Conservation (phyloP, 2,329 filamentous ascomycete genomes). For the Colletotrichum kahawae region DNA sequence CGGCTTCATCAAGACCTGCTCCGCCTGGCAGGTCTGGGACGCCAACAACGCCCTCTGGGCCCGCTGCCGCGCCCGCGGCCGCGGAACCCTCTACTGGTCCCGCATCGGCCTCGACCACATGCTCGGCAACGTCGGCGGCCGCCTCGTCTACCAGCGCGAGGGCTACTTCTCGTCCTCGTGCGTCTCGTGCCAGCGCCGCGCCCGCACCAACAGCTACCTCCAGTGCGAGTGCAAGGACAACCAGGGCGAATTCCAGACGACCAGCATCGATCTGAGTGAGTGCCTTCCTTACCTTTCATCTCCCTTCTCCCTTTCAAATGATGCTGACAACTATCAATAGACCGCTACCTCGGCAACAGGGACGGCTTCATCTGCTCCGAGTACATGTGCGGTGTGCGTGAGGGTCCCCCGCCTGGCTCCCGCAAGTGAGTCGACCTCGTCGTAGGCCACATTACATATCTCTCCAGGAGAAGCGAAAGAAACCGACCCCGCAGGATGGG, state of each 20-base stretch:
- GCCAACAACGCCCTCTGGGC: not conserved
- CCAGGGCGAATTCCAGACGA: not conserved
- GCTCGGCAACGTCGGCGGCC: slow-evolving; percentile 3
- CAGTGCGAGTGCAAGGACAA: not conserved
- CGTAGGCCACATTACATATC: not conserved
- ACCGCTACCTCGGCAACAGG: not conserved
- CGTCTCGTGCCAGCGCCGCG: not conserved
- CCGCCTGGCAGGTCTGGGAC: not conserved
- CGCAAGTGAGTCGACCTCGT: not conserved
- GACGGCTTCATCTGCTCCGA: slow-evolving; percentile 1
- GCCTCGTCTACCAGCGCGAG: not conserved
- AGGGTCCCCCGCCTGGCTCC: not conserved
- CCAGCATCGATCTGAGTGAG: not conserved
- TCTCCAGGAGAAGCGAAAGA: not conserved
- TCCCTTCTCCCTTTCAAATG: not conserved
- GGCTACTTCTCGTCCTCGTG: slow-evolving; percentile 1
- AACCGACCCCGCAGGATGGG: not conserved
- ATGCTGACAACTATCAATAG: not conserved
- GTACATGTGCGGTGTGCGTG: not conserved
- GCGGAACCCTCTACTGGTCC: not conserved
- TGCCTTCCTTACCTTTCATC: not conserved
- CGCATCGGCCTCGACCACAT: slow-evolving; percentile 6
- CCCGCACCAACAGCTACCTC: not conserved
- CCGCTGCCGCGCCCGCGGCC: not conserved
- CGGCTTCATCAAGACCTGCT: not conserved